These are phyloP conservation scores for Pseudocercospora cruenta DNA, from an alignment of 2,329 filamentous ascomycete genomes.

Conservation along the genomic window DNA sequence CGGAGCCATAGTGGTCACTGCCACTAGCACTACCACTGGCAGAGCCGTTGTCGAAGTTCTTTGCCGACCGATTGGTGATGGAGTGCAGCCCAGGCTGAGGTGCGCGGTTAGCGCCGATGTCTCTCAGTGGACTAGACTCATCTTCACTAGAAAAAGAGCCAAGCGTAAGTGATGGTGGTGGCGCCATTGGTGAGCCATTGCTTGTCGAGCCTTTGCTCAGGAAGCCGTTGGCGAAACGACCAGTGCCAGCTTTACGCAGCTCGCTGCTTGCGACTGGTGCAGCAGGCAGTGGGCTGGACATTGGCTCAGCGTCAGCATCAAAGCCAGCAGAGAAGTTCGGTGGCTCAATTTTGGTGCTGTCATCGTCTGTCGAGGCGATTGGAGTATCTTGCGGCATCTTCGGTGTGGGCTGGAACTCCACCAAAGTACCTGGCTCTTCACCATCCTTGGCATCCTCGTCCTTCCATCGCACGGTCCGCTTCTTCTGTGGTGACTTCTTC, in stretches of 20 bases:
- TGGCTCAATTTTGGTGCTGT: slow-evolving; percentile 19
- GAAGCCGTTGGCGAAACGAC: slow-evolving; percentile 88
- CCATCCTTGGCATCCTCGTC: slow-evolving; percentile 86
- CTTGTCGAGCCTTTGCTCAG: slow-evolving; percentile 61
- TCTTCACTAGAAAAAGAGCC: slow-evolving; percentile 63
- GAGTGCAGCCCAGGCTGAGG: slow-evolving; percentile 36
- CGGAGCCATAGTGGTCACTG: slow-evolving; percentile 31
- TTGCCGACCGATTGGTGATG: slow-evolving; percentile 29
- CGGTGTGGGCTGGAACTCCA: slow-evolving; percentile 90
- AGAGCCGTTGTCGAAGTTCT: background rate
- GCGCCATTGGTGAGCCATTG: slow-evolving; percentile 48
- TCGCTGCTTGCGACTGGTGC: slow-evolving; percentile 64
- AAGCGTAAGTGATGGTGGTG: slow-evolving; percentile 59
- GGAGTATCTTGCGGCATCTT: slow-evolving; percentile 66
- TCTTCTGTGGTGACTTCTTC: slow-evolving; percentile 69
- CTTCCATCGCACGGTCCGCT: slow-evolving; percentile 85
- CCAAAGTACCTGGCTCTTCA: slow-evolving; percentile 72
- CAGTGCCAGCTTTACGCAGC: slow-evolving; percentile 48
- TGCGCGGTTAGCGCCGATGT: slow-evolving; percentile 49
- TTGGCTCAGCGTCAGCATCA: slow-evolving; percentile 43
- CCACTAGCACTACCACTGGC: slow-evolving; percentile 20
- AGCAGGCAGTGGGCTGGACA: slow-evolving; percentile 61
- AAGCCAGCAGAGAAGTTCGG: slow-evolving; percentile 54
- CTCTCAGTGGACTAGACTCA: slow-evolving; percentile 52
- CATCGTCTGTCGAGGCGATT: slow-evolving; percentile 9